These are phyloP conservation scores for Albugo laibachii DNA, from an alignment of 352 stramenopile species.

Conservation along the genomic window DNA sequence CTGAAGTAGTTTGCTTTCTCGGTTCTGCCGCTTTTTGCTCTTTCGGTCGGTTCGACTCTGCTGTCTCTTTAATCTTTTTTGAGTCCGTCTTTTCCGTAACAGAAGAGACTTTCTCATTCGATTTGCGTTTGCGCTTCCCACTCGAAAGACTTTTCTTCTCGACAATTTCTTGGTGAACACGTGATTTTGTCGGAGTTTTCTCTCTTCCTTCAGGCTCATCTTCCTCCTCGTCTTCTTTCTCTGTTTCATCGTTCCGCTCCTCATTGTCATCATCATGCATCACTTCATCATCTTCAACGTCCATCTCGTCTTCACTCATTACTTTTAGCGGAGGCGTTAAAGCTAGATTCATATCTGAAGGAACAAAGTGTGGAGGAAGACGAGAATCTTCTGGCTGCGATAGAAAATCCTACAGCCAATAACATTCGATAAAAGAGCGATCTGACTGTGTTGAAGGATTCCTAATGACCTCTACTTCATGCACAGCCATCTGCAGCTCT, in stretches of 20 bases:
- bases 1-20: no score
- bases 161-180: conserved; percentile 9
- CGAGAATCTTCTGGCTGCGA: conserved; percentile 53
- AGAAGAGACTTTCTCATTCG: conserved; percentile 6
- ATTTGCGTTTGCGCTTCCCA: conserved; percentile 1
- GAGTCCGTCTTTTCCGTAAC: not conserved
- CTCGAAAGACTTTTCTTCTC: conserved; percentile 1
- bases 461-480: conserved; percentile 24
- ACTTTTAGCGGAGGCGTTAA: conserved; percentile 28
- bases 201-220: conserved; percentile 9
- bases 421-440: not conserved
- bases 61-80: not conserved
- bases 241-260: conserved; percentile 8
- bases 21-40: not conserved
- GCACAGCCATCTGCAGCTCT: conserved; percentile 23
- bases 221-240: conserved; percentile 21
- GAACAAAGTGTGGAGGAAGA: conserved; percentile 53
- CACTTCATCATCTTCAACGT: conserved; percentile 12
- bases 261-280: conserved; percentile 11
- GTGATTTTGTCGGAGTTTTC: conserved; percentile 3
- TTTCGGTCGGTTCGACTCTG: conserved; percentile 10
- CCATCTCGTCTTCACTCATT: conserved; percentile 8
- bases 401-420: conserved; percentile 30
- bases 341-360: conserved; percentile 57
- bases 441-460: not conserved